Evolutionary conservation across 257 asterid species (phyloP), one percentile per base, ranked within the genome.

Genomic region (Solanum pennellii): DNA sequence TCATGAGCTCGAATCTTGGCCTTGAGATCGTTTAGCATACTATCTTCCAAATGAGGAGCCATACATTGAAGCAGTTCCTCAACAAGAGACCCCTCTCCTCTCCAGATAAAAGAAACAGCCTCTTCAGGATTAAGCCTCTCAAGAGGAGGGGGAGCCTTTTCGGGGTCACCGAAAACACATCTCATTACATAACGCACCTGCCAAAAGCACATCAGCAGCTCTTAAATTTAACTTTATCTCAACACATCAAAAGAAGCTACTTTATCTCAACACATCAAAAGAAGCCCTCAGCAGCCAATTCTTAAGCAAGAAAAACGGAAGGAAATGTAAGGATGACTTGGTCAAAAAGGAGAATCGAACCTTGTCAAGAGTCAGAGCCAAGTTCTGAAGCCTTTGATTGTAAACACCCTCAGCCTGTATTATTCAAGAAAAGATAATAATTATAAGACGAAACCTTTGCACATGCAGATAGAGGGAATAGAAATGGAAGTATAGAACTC

Each of bases 161-260:
- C 94, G 20, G 99, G 99, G 93, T 97, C 98, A 83, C 97, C 98
- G 72, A 95, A 97, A 88, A 96, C 97, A 88, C 98, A 92, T 89
- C 99, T 91, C 99, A 97, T 94, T 33, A 97, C 99, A 90, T 97
- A 96, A 89, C 95, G 93, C 94, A 97, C 99, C 99, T 97, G 93
- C 86, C 90, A 88, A n/a, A 71, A 76, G 23, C 16, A 29, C 23
- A 75, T 29, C 25, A 29, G 25, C 68, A 39, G 59, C 85, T 82
- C 85, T 82, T 31, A 82, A 47, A 82, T 49, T 82, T 82, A 21
- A 82, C 45, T 82, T 31, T 41, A 77, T 77, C 60, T 77, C 60
- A 77, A 44, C 35, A 42, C 62, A 42, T 77, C 60, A 77, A 42
- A 77, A 42, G 4, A 14, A 77, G n/a, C 13, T n/a, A 82, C 45